Evolutionary conservation across 257 asterid species (phyloP).

Genomic region (Vinca minor): DNA sequence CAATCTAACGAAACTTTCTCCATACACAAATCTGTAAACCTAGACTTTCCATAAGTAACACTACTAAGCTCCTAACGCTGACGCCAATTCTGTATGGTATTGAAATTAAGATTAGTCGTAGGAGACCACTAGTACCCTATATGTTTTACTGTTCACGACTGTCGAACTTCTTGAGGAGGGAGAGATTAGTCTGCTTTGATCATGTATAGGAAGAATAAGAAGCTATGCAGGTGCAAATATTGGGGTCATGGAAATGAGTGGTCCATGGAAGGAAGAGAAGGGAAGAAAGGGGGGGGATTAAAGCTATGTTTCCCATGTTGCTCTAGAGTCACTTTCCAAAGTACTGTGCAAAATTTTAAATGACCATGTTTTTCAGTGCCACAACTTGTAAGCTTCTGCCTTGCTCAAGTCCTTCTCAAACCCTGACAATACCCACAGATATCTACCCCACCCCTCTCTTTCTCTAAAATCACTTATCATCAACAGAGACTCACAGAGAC

Average conservation of each 20-base stretch:
- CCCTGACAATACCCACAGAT: constrained; percentile 29
- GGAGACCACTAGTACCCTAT: too few relatives aligned
- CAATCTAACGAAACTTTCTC: too few relatives aligned
- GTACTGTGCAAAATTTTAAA: constrained; percentile 22
- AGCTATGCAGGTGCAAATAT: constrained; percentile 15
- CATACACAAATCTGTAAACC: too few relatives aligned
- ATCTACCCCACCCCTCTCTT: constrained; percentile 20
- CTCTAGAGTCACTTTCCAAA: constrained; percentile 29
- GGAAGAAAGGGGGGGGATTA: constrained; percentile 21
- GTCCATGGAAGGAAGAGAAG: constrained; percentile 18
- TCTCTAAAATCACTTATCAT: constrained; percentile 20
- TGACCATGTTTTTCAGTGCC: constrained; percentile 54
- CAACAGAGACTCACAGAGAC: constrained; percentile 8
- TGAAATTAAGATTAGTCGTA: too few relatives aligned
- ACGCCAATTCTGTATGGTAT: too few relatives aligned
- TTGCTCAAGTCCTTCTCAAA: constrained; percentile 31
- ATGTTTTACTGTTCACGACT: too few relatives aligned
- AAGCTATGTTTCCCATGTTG: constrained; percentile 27
- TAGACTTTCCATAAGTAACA: too few relatives aligned
- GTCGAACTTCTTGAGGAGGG: too few relatives aligned
- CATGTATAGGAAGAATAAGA: constrained; percentile 12
- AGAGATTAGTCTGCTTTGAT: constrained; percentile 13
- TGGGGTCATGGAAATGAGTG: constrained; percentile 7
- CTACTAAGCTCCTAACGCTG: too few relatives aligned
- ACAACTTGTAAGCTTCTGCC: constrained; percentile 33